Percentiles rank a stretch among this genome's conserved stretches.
These are phyloP conservation scores for Globomyces sp. DNA, from an alignment of 371 early-diverging fungal species.

Conservation along the genomic window DNA sequence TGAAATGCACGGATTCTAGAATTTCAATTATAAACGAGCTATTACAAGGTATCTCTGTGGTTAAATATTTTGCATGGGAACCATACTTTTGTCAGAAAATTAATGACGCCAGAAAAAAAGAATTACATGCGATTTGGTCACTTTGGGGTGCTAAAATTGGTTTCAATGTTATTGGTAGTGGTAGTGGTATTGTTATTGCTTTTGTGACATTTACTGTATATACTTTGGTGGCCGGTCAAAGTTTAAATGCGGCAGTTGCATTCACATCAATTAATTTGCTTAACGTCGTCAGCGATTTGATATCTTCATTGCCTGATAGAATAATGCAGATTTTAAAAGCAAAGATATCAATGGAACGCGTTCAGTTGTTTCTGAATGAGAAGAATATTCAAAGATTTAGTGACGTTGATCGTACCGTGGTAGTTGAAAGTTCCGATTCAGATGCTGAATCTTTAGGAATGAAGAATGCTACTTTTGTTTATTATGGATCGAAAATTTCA, in stretches of 20 bases:
- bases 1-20: constrained; percentile 31
- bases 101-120: constrained; percentile 10
- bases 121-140: neutral
- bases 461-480: constrained; percentile 3
- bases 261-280: constrained; percentile 44
- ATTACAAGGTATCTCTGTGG: constrained; percentile 28
- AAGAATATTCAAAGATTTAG: constrained; percentile 38
- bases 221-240: constrained; percentile 26
- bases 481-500: constrained; percentile 4
- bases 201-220: constrained; percentile 34
- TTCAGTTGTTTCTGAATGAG: constrained; percentile 39
- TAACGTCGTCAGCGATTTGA: constrained; percentile 23
- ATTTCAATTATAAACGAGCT: constrained; percentile 32
- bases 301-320: constrained; percentile 31
- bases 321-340: constrained; percentile 36
- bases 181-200: constrained; percentile 19
- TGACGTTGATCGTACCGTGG: neutral
- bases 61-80: constrained; percentile 34
- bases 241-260: constrained; percentile 42
- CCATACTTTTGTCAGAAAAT: constrained; percentile 21
- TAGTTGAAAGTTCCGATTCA: neutral
- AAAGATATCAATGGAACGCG: constrained; percentile 42
- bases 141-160: constrained; percentile 3
- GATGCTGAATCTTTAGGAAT: constrained; percentile 9
- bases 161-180: neutral